A percentile compares a stretch with the other conserved stretches of the same genome.
phyloP scores from a whole-genome alignment of 2,329 filamentous ascomycete species.

The Colletotrichum sp. region DNA sequence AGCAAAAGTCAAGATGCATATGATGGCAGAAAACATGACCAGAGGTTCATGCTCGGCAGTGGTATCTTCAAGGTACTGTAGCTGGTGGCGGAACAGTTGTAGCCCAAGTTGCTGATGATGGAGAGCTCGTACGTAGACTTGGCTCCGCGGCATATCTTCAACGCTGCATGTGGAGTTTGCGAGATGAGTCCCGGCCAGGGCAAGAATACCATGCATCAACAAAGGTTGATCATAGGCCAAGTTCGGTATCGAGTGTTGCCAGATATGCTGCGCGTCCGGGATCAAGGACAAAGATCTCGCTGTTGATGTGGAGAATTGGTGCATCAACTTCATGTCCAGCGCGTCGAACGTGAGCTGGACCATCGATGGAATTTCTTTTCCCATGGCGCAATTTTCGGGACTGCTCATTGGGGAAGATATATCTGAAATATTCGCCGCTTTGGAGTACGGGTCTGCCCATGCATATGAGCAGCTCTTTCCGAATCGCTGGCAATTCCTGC shows the following conservation, averaged over 20 bases:
- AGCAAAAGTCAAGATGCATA: neutral
- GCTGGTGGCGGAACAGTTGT: neutral
- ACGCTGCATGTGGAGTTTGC: neutral
- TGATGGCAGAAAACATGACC: neutral
- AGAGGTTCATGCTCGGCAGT: neutral
- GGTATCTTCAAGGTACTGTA: neutral
- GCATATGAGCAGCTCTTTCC: neutral
- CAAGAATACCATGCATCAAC: neutral
- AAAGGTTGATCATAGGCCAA: neutral
- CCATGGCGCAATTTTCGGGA: neutral
- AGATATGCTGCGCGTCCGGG: neutral
- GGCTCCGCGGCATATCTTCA: neutral
- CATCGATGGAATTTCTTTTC: neutral
- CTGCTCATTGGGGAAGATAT: rapidly evolving
- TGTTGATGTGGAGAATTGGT: neutral
- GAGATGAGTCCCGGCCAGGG: neutral
- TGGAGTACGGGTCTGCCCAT: neutral
- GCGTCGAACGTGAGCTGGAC: neutral
- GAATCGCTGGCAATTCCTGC: neutral
- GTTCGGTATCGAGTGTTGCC: neutral
- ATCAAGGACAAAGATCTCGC: neutral
- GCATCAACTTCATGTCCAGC: neutral
- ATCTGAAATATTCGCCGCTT: neutral
- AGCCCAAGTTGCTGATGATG: neutral
- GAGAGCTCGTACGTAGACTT: neutral